Evolutionary conservation across 768 basidiomycete species (phyloP), one percentile per base, ranked within the genome.

Genomic region (Collybiopsis luxurians): DNA sequence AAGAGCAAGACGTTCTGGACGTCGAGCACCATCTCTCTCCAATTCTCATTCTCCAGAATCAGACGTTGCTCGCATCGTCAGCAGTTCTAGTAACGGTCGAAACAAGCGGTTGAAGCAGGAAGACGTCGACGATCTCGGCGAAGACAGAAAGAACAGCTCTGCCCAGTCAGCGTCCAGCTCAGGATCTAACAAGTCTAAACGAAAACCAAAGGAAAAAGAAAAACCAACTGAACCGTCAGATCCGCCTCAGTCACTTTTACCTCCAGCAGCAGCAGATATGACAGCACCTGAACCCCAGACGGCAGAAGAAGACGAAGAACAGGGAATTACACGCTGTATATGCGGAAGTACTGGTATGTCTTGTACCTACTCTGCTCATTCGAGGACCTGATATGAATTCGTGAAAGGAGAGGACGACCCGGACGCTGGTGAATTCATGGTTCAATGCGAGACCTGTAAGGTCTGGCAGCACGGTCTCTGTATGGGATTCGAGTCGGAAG

Each of bases 391-490:
- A 58, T 56, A 61, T 45, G 58, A 57, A 55, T 57, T 53, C 60
- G 56, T 60, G 67, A 63, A 69, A 73, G 73, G 72, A 78, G 88
- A 89, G 69, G 86, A 87, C 64, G 87, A 89, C 66, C 82, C 84
- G 52, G 86, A 89, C 68, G 92, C 90, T 51, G 92, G 93, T 47
- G 95, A 93, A 69, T 92, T 96, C 75, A 97, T 98, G 92, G 93
- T 98, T 50, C 90, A 94, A 70, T 99, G 96, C 74, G 96, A 98
- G 74, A 87, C 79, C 43, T 99, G 96, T 77, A 91, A 95, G 66
- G 92, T 92, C 55, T 99, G 96, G 96, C 96, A 99, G 73, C 96
- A 99, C 69, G 95, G 95, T 2, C 79, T 87, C 10, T 99, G 97
- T 75, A 93, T 99, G 85, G 96, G 95, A 40, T 91, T 90, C 70